Conservation (phyloP, 1,284 basidiomycete genomes). For the Trametes sp. region DNA sequence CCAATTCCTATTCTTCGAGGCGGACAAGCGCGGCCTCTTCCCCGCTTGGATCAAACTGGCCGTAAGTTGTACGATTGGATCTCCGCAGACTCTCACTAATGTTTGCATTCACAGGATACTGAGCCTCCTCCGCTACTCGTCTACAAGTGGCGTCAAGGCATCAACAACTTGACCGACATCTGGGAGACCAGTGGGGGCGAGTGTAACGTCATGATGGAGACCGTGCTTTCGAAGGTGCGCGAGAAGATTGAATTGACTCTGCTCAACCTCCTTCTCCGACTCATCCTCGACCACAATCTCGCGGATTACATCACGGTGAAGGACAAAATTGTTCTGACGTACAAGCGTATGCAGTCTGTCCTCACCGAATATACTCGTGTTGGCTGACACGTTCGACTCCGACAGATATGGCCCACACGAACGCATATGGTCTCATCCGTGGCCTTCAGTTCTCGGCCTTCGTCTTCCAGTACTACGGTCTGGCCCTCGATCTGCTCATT, state of each 20-base stretch:
- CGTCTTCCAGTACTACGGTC: slow-evolving; percentile 96
- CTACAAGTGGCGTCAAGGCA: slow-evolving; percentile 97
- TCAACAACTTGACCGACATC: slow-evolving; percentile 92
- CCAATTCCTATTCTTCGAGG: slow-evolving; percentile 90
- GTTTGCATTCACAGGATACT: slow-evolving; percentile 67
- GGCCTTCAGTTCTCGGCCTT: slow-evolving; percentile 97
- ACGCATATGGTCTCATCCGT: slow-evolving; percentile 92
- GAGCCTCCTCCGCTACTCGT: slow-evolving; percentile 96
- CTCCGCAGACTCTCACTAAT: not conserved
- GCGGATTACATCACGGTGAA: slow-evolving; percentile 98
- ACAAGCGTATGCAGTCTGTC: slow-evolving; percentile 74
- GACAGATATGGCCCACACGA: slow-evolving; percentile 88
- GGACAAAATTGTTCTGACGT: slow-evolving; percentile 94
- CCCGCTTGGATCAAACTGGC: slow-evolving; percentile 98
- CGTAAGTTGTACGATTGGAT: slow-evolving; percentile 40
- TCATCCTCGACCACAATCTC: slow-evolving; percentile 96
- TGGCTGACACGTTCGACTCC: no score
- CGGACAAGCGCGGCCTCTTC: slow-evolving; percentile 97
- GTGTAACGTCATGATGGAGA: slow-evolving; percentile 98
- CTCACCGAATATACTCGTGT: no score
- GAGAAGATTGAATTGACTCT: slow-evolving; percentile 98
- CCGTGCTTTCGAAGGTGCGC: slow-evolving; percentile 93
- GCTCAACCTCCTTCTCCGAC: slow-evolving; percentile 90
- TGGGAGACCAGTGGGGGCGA: slow-evolving; percentile 98
- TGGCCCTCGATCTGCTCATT: slow-evolving; percentile 91